Conservation (phyloP, 441 rosid genomes). For the Euphorbia schlechtendalii region DNA sequence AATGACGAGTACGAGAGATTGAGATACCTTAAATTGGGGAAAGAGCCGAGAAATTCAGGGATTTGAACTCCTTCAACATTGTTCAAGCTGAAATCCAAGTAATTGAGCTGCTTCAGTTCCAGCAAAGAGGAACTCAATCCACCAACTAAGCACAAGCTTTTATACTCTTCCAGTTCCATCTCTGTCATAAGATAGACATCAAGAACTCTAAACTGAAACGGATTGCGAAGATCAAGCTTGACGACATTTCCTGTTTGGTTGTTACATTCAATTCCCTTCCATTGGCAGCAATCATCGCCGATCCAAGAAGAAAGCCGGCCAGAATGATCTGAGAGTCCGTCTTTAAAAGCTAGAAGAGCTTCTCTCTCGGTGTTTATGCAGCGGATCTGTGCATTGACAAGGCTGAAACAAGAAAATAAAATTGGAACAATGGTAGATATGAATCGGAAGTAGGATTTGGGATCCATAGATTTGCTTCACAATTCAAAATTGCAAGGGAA, state of each 20-base stretch:
- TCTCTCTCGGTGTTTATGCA: slow-evolving; percentile 17
- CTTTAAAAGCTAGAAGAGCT: slow-evolving; percentile 24
- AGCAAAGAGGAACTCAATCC: slow-evolving; percentile 13
- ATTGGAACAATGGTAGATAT: not conserved
- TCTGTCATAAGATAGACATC: slow-evolving; percentile 8
- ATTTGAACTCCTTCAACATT: slow-evolving; percentile 9
- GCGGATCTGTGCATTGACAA: slow-evolving; percentile 5
- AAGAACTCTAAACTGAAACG: slow-evolving; percentile 5
- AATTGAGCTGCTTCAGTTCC: slow-evolving; percentile 4
- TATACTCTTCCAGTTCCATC: not conserved
- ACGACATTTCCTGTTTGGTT: slow-evolving; percentile 15
- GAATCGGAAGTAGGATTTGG: not conserved
- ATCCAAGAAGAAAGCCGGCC: slow-evolving; percentile 32
- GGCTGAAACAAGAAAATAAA: not conserved
- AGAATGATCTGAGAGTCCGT: slow-evolving; percentile 27
- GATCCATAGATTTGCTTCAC: too few species aligned
- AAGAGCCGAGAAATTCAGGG: slow-evolving; percentile 3
- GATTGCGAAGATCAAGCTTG: slow-evolving; percentile 19
- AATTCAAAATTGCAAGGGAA: too few species aligned
- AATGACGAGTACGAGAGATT: slow-evolving; percentile 13
- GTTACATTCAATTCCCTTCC: slow-evolving; percentile 22
- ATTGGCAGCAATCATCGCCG: slow-evolving; percentile 30
- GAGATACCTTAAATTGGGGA: slow-evolving; percentile 5
- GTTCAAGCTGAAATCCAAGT: slow-evolving; percentile 16
- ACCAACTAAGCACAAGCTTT: slow-evolving; percentile 5